Base-by-base conservation (phyloP, 192 early-diverging fungal genomes). In the Coemansia sp. region DNA sequence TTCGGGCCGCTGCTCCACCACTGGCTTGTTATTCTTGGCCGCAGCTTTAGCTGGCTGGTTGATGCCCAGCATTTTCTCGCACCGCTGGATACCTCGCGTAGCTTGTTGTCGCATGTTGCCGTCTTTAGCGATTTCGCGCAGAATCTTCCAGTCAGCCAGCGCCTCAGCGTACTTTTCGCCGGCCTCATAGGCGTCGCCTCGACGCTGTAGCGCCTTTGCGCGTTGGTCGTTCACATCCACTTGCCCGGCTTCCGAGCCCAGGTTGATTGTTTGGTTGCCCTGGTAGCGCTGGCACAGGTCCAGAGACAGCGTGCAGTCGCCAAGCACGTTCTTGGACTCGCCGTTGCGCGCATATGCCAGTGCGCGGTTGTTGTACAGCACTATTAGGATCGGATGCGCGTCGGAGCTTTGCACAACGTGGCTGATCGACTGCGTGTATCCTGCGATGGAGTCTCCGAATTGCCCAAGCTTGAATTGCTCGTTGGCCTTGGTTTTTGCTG, bases 391-490 rank as follows among this genome's bases (percentile, higher is more conserved):
- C 8, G 87, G 66, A 66, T 98, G 95, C 7, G 69, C 59, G 12
- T 65, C 34, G 0, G 94, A 76, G 53, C 68, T 70, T 41, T 53
- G 62, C 15, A 28, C 89, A 2, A 98, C 80, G 3, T 73, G 62
- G 36, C 76, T 62, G 5, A 97, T 87, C 0, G 94, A 90, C 11
- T 65, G 61, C 4, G 87, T 85, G 76, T 99, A 99, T 17, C 76
- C 78, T 6, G 72, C 71, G 43, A 90, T 90, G 0, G 96, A 94
- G 9, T 91, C 90, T 53, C 85, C 90, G 82, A 90, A 98, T 77
- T 98, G 93, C 2, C 97, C 97, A 32, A 91, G 83, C 73, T 95
- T 96, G 79, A 95, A 99, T 11, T 78, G 67, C 8, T 90, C 90
- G 72, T 96, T 97, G 61, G 95, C 96, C 20, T 70, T 70, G 17